Conservation (phyloP, 192 early-diverging fungal genomes). For the Anaeromyces robustus region DNA sequence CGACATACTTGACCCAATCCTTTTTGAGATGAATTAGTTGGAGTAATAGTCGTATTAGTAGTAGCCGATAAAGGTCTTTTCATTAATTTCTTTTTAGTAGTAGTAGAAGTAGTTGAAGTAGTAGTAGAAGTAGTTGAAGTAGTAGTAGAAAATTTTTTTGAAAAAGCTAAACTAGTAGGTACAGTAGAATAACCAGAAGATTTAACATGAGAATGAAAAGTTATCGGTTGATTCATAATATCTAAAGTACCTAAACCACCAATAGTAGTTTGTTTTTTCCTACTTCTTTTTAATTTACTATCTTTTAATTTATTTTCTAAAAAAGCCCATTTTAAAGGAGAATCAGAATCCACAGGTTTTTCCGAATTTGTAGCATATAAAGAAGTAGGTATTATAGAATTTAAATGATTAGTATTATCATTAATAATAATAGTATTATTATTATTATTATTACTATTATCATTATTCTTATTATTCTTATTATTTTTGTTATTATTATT, state of each 20-base stretch:
- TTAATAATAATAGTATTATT: too few species aligned
- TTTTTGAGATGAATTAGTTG: not conserved
- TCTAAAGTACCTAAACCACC: not conserved
- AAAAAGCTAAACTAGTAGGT: not conserved
- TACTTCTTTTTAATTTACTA: not conserved
- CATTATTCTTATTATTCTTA: too few species aligned
- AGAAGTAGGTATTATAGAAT: not conserved
- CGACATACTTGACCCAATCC: not conserved
- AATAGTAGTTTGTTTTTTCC: not conserved
- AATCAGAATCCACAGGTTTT: not conserved
- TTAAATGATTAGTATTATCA: too few species aligned
- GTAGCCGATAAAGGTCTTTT: too few species aligned
- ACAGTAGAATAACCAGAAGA: not conserved
- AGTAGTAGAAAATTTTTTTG: not conserved
- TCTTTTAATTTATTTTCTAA: not conserved
- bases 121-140: not conserved
- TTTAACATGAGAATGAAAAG: not conserved
- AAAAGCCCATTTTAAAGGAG: not conserved
- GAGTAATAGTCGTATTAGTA: not conserved
- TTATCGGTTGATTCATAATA: not conserved
- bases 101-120: not conserved
- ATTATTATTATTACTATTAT: too few species aligned
- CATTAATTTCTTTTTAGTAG: too few species aligned
- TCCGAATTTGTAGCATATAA: not conserved
- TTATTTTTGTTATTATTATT: too few species aligned